These are phyloP conservation scores for Cadophora sp. DNA, from an alignment of 2,329 filamentous ascomycete species.

Conservation along the genomic window DNA sequence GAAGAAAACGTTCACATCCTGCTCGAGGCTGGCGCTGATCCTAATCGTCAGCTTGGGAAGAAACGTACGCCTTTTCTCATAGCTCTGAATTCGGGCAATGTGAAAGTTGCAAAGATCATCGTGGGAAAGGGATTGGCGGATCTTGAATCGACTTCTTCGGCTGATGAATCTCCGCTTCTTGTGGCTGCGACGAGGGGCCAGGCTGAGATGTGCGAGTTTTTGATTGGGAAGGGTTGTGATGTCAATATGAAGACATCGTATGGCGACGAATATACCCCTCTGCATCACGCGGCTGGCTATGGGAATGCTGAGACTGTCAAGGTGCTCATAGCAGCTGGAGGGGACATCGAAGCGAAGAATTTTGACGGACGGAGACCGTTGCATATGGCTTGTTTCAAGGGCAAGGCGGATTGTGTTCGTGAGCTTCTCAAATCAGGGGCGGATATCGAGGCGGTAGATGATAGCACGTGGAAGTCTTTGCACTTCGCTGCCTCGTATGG, in stretches of 20 bases:
- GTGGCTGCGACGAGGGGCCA: slow-evolving; percentile 13
- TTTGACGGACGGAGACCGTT: slow-evolving; percentile 6
- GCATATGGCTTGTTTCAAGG: slow-evolving; percentile 17
- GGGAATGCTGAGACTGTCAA: slow-evolving; percentile 4
- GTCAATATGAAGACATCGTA: slow-evolving; percentile 6
- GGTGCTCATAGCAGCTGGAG: background rate
- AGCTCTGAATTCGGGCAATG: slow-evolving; percentile 3
- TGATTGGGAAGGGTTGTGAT: slow-evolving; percentile 12
- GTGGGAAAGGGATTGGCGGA: background rate
- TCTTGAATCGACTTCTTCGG: background rate
- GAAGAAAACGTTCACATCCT: slow-evolving; percentile 13
- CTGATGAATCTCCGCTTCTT: slow-evolving; percentile 9
- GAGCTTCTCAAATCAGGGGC: slow-evolving; percentile 4
- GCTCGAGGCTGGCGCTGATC: slow-evolving; percentile 14
- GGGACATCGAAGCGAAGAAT: background rate
- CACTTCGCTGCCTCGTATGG: background rate
- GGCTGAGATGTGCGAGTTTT: slow-evolving; percentile 4
- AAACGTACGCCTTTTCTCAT: background rate
- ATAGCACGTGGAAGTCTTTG: slow-evolving; percentile 7
- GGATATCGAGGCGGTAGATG: slow-evolving; percentile 1
- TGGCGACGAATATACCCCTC: slow-evolving; percentile 11
- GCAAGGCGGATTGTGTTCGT: background rate
- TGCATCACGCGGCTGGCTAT: slow-evolving; percentile 5
- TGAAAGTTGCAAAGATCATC: background rate
- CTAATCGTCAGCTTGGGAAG: slow-evolving; percentile 10